Conservation (phyloP, 2,329 filamentous ascomycete genomes). For the Fusarium protoensiforme region DNA sequence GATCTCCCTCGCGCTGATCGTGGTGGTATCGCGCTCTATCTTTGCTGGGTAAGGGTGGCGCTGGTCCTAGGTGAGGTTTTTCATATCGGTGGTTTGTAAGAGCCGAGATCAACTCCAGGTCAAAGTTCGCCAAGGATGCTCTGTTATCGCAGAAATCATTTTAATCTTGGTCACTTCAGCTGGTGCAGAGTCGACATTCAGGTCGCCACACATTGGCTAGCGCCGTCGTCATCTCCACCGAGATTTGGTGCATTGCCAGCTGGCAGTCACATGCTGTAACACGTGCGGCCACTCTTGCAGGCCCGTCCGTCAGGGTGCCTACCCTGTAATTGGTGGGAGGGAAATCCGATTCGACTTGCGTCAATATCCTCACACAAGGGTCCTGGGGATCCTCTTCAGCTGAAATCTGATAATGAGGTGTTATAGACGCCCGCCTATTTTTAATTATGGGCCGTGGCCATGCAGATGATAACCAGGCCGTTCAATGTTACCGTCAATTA, state of each 20-base stretch:
- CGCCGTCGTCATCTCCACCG: constrained; percentile 36
- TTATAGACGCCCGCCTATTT: neutral
- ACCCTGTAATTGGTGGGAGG: constrained; percentile 27
- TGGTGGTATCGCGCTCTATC: neutral
- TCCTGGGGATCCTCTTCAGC: neutral
- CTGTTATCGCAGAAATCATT: constrained; percentile 18
- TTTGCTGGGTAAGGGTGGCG: neutral
- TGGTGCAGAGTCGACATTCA: constrained; percentile 33
- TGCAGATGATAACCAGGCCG: neutral
- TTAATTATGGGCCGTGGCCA: neutral
- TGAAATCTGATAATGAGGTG: neutral
- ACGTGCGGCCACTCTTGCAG: constrained; percentile 31
- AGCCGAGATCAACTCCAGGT: constrained; percentile 20
- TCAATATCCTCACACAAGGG: neutral
- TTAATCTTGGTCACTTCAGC: constrained; percentile 18
- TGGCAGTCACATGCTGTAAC: constrained; percentile 44
- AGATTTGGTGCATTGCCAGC: constrained; percentile 36
- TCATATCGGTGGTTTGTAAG: constrained; percentile 14
- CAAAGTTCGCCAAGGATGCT: constrained; percentile 10
- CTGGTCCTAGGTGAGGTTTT: neutral
- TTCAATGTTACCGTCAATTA: neutral
- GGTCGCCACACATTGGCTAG: constrained; percentile 43
- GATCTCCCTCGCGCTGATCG: neutral
- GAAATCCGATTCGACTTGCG: neutral
- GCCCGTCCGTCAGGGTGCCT: neutral